Conservation (phyloP, 768 basidiomycete genomes). For the Hygrocybe punicea region DNA sequence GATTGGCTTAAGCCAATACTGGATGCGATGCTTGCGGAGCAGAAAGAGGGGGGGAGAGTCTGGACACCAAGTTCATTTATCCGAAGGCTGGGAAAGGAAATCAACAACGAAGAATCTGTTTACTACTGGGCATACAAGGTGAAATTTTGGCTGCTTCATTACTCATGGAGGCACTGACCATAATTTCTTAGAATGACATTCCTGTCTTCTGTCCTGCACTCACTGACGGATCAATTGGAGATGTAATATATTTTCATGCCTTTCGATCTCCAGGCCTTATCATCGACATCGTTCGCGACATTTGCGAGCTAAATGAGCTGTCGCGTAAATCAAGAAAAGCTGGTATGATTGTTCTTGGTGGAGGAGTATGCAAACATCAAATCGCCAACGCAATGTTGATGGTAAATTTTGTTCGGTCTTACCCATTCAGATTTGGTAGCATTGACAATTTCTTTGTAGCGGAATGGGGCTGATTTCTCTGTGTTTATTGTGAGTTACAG, state of each 20-base stretch:
- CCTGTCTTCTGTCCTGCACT: slow-evolving; percentile 98
- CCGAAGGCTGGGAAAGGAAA: slow-evolving; percentile 90
- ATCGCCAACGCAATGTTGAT: slow-evolving; percentile 99
- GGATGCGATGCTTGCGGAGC: slow-evolving; percentile 85
- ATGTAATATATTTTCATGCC: slow-evolving; percentile 99
- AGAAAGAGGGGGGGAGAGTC: slow-evolving; percentile 59
- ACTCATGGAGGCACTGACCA: slow-evolving; percentile 10
- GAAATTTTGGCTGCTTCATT: slow-evolving; percentile 32
- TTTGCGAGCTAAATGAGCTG: slow-evolving; percentile 86
- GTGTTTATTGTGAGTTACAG: slow-evolving; percentile 76
- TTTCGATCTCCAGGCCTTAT: slow-evolving; percentile 81
- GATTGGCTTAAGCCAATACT: slow-evolving; percentile 98
- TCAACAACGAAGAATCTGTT: slow-evolving; percentile 93
- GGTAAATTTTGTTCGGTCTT: slow-evolving; percentile 44
- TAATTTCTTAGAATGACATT: slow-evolving; percentile 77
- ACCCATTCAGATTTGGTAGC: neutral
- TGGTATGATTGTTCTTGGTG: slow-evolving; percentile 97
- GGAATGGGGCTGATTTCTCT: slow-evolving; percentile 96
- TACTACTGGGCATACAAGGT: slow-evolving; percentile 99
- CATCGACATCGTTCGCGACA: slow-evolving; percentile 93
- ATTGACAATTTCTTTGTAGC: slow-evolving; percentile 43
- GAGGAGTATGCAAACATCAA: slow-evolving; percentile 98
- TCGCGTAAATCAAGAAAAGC: slow-evolving; percentile 86
- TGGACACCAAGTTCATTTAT: slow-evolving; percentile 98
- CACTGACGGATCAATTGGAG: slow-evolving; percentile 96